Evolutionary conservation across 2,329 filamentous ascomycete species (phyloP).

Genomic region (Fusarium kyushuense): DNA sequence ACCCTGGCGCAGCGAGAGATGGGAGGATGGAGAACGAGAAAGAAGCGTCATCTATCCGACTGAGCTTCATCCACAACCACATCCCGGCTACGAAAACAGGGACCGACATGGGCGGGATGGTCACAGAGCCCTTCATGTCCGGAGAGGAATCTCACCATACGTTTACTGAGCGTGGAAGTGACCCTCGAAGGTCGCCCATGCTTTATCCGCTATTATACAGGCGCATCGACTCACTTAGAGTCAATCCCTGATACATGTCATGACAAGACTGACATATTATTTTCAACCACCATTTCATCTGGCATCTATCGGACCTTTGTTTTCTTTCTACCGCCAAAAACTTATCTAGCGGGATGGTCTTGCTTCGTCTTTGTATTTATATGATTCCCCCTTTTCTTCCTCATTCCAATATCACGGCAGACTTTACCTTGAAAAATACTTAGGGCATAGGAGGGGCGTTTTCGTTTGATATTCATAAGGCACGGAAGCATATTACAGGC

Average conservation of each 20-base stretch:
- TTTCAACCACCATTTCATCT: background rate
- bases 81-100: constrained; percentile 47
- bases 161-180: constrained; percentile 46
- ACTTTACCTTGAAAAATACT: constrained; percentile 8
- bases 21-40: constrained; percentile 33
- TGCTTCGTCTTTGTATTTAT: constrained; percentile 37
- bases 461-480: constrained; percentile 12
- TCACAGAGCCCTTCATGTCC: constrained; percentile 46
- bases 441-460: constrained; percentile 45
- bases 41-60: constrained; percentile 31
- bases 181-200: constrained; percentile 25
- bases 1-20: constrained; percentile 36
- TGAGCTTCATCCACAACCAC: constrained; percentile 38
- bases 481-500: constrained; percentile 26
- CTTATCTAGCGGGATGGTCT: constrained; percentile 4
- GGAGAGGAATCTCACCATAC: constrained; percentile 49
- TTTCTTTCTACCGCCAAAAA: background rate
- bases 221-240: background rate
- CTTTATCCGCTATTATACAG: constrained; percentile 24
- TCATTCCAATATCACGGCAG: constrained; percentile 18
- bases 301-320: background rate
- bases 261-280: constrained; percentile 9
- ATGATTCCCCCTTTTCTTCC: constrained; percentile 32
- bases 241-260: constrained; percentile 11
- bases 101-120: constrained; percentile 54